Evolutionary conservation across 306 rosid species (phyloP).

Genomic region (Citrullus colocynthis): DNA sequence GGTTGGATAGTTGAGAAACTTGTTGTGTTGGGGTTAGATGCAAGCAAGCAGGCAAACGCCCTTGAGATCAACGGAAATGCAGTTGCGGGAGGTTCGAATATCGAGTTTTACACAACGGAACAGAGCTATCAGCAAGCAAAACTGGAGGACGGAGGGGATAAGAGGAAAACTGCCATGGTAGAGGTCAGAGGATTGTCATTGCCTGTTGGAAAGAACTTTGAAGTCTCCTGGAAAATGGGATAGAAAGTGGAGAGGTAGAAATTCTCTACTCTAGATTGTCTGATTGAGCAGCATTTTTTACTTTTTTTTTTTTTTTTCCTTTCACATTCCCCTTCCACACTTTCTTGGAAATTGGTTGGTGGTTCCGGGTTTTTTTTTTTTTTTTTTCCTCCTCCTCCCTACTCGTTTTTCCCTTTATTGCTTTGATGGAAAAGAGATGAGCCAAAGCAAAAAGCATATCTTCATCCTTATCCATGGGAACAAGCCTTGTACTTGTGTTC

Average conservation of each 20-base stretch:
- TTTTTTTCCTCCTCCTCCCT: neutral
- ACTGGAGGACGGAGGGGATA: constrained; percentile 26
- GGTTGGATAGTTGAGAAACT: constrained; percentile 62
- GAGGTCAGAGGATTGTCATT: constrained; percentile 55
- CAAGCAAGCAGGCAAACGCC: constrained; percentile 29
- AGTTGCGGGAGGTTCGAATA: constrained; percentile 12
- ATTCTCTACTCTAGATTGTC: neutral
- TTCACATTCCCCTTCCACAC: neutral
- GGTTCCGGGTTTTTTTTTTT: neutral
- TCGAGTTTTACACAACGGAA: constrained; percentile 27
- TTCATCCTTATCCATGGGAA: constrained; percentile 37
- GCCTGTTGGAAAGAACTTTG: constrained; percentile 71
- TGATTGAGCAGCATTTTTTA: constrained; percentile 3
- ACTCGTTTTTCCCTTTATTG: neutral
- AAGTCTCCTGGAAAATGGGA: constrained; percentile 75
- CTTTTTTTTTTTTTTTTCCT: neutral
- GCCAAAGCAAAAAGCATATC: constrained; percentile 17
- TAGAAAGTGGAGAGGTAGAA: constrained; percentile 11
- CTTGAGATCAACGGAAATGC: constrained; percentile 51
- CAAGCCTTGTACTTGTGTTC: constrained; percentile 12
- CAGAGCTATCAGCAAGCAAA: constrained; percentile 23
- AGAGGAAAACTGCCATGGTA: constrained; percentile 40
- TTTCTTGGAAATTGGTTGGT: neutral
- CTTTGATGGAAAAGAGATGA: constrained; percentile 32
- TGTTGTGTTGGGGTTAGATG: constrained; percentile 56